phyloP scores from a whole-genome alignment of 257 asterid species.

The Solanum pinnatisectum region DNA sequence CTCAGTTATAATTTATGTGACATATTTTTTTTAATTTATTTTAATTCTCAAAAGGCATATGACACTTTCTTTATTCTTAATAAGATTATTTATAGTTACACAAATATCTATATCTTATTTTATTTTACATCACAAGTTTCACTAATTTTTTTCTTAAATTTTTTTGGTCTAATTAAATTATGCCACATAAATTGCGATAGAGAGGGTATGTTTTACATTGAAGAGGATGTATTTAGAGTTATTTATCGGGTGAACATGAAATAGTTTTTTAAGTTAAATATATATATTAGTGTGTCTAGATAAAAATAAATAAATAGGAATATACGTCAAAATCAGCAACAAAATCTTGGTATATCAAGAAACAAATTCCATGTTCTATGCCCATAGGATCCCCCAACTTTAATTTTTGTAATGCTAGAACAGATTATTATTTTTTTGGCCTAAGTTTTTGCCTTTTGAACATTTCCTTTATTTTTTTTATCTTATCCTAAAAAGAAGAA shows the following conservation, averaged over 20 bases:
- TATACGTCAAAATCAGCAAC: background rate
- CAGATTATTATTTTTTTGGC: background rate
- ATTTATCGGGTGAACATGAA: background rate
- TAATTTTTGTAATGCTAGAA: background rate
- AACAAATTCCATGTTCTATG: background rate
- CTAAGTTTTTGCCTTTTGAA: background rate
- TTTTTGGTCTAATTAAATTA: background rate
- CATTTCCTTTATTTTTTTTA: background rate
- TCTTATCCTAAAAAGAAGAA: background rate
- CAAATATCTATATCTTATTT: background rate
- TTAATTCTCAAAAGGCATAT: background rate
- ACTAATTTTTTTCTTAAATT: background rate
- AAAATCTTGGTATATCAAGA: background rate
- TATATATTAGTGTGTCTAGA: background rate
- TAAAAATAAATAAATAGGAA: background rate
- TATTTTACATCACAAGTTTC: background rate
- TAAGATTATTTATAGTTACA: no score
- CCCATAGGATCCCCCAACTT: background rate
- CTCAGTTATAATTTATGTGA: background rate
- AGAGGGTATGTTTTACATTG: accelerated
- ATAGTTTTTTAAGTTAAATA: background rate
- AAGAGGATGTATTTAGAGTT: background rate
- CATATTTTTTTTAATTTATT: background rate
- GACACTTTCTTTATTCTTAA: no score
- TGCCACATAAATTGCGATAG: background rate